Evolutionary conservation across 1,284 basidiomycete species (phyloP).

Genomic region (Vanrija sp.): DNA sequence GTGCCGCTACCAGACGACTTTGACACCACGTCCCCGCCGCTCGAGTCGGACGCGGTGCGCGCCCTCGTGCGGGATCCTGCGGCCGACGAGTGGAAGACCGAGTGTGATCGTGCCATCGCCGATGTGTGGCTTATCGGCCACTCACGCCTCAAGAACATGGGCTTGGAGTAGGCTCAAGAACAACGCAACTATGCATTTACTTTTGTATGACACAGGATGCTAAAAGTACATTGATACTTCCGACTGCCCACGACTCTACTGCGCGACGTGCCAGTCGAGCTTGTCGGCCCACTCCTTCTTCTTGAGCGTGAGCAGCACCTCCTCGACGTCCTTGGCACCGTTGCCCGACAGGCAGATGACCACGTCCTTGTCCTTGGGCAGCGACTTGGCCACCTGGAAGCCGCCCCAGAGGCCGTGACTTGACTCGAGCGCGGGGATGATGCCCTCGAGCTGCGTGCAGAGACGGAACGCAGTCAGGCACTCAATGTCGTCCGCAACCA

Average conservation of each 20-base stretch:
- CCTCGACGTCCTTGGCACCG: constrained; percentile 46
- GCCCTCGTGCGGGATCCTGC: constrained; percentile 21
- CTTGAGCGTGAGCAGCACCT: constrained; percentile 45
- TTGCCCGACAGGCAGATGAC: constrained; percentile 60
- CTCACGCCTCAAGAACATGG: constrained; percentile 53
- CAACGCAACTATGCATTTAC: not conserved
- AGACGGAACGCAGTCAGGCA: constrained; percentile 88
- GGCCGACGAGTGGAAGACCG: constrained; percentile 55
- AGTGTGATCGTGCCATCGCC: constrained; percentile 65
- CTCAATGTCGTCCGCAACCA: constrained; percentile 87
- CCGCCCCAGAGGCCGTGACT: constrained; percentile 94
- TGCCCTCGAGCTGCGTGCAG: constrained; percentile 89
- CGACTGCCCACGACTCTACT: constrained; percentile 11
- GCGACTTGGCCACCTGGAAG: constrained; percentile 74
- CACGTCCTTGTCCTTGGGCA: constrained; percentile 79
- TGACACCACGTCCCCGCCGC: constrained; percentile 45
- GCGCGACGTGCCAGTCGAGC: constrained; percentile 73
- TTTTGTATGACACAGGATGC: not conserved
- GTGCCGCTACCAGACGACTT: constrained; percentile 30
- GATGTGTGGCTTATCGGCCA: constrained; percentile 73
- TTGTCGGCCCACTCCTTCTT: constrained; percentile 74
- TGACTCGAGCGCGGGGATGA: constrained; percentile 95
- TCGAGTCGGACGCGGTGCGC: constrained; percentile 44
- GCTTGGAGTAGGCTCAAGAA: constrained; percentile 20
- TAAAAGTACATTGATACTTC: not conserved